Evolutionary conservation across 1,284 basidiomycete genomes (phyloP).

Genomic region (Coriolopsis trogii): DNA sequence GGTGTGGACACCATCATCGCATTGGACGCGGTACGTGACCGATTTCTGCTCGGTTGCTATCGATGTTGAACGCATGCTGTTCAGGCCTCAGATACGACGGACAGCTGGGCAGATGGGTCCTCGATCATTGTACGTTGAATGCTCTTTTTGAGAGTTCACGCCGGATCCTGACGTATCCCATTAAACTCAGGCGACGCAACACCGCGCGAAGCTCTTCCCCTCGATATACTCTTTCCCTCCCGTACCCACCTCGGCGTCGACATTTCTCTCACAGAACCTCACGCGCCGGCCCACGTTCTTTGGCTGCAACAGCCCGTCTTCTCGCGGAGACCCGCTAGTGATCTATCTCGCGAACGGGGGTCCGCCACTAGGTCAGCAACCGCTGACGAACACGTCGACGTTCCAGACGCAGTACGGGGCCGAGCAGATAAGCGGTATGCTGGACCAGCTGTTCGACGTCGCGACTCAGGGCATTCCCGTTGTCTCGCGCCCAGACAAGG

Average conservation of each 20-base stretch:
- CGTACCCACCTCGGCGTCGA: constrained; percentile 36
- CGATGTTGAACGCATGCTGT: neutral
- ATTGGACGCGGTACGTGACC: constrained; percentile 19
- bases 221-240: constrained; percentile 44
- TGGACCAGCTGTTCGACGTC: constrained; percentile 45
- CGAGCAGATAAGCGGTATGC: constrained; percentile 40
- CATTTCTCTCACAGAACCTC: constrained; percentile 40
- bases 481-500: neutral
- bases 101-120: constrained; percentile 42
- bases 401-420: constrained; percentile 35
- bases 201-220: constrained; percentile 41
- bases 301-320: constrained; percentile 37
- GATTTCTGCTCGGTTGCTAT: neutral
- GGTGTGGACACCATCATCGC: constrained; percentile 23
- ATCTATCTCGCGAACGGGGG: constrained; percentile 43
- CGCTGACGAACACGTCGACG: constrained; percentile 46
- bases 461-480: constrained; percentile 43
- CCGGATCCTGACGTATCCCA: neutral
- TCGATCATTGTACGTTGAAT: constrained; percentile 42
- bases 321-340: constrained; percentile 30
- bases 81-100: constrained; percentile 33
- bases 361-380: constrained; percentile 41
- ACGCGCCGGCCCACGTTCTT: constrained; percentile 47
- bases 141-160: constrained; percentile 9
- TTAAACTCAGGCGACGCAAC: constrained; percentile 38